Evolutionary conservation across 345 rosid genomes (phyloP), one percentile per base, ranked within the genome.

Genomic region (Salix purpurea): DNA sequence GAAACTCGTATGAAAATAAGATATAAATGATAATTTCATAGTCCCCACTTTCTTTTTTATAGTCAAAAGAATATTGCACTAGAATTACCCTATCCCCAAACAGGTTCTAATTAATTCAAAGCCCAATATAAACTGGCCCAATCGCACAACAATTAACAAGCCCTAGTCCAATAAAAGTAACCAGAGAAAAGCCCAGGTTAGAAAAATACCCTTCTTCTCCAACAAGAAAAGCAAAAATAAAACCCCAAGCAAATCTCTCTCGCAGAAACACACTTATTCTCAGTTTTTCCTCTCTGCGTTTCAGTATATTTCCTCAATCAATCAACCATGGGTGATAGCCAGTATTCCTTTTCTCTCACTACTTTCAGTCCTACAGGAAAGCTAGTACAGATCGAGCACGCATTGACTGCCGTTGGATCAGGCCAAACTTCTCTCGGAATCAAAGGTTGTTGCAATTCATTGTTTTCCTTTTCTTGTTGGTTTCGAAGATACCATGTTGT

Each of bases 341-440:
- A 94, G 84, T 92, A 91, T 85, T 92, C 95, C 15, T 94, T 94
- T 82, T 94, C 98, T 24, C 94, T 95, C 79, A 95, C 97, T 28
- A 95, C 97, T 77, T 95, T 95, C 91, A 95, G 97, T 76, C 99
- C 99, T 75, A 93, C 99, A 21, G 97, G 99, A 16, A 93, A 95
- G 93, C 94, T 95, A 30, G 99, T 95, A 81, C 97, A 95, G 92
- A 95, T 91, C 58, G 99, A 95, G 80, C 97, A 95, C 77, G 99
- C 99, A 44, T 80, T 95, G 73, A 93, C 96, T 4, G 97, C 97
- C 14, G 99, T 95, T 32, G 94, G 97, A 61, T 95, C 97, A 10
- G 97, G 99, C 19, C 99, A 95, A 77, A 95, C 99, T 7, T 95
- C 99, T 36, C 78, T 95, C 15, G 97, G 99, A 23, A 95, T 95